Evolutionary conservation across 75 land plant genomes (phyloP).

Genomic region (Sequoiadendron giganteum): DNA sequence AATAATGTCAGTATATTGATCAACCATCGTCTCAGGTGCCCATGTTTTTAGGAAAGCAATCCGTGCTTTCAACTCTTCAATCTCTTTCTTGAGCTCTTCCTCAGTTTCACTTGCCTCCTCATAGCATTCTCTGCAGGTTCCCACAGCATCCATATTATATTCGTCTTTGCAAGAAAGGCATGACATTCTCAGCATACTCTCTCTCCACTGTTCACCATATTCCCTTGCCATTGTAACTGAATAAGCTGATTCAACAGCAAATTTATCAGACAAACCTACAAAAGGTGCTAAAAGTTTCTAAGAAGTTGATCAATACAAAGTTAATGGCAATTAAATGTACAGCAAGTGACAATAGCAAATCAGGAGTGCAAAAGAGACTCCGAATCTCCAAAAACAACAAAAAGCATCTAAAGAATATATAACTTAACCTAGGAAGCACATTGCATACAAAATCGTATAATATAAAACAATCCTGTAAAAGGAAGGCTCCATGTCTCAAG

Average conservation of each 20-base stretch:
- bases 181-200: conserved; percentile 18
- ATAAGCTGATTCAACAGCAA: background rate
- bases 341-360: background rate
- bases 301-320: background rate
- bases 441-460: too few relatives aligned
- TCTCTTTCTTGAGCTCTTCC: conserved; percentile 80
- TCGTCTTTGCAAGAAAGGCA: conserved; percentile 71
- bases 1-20: conserved; percentile 13
- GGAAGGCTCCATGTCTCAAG: too few relatives aligned
- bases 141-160: conserved; percentile 43
- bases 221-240: conserved; percentile 10
- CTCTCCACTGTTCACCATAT: conserved; percentile 2
- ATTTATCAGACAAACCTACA: background rate
- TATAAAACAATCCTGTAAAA: too few relatives aligned
- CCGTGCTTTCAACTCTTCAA: conserved; percentile 70
- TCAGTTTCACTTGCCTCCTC: conserved; percentile 85
- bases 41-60: conserved; percentile 54
- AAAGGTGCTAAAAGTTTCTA: background rate
- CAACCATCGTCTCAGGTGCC: conserved; percentile 30
- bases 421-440: too few relatives aligned
- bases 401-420: too few relatives aligned
- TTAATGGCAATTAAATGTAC: background rate
- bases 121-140: conserved; percentile 84
- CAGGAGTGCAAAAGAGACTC: too few relatives aligned
- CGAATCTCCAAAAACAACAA: too few relatives aligned